Conservation (phyloP, 176 grass and related monocot species). For the Zizania latifolia region DNA sequence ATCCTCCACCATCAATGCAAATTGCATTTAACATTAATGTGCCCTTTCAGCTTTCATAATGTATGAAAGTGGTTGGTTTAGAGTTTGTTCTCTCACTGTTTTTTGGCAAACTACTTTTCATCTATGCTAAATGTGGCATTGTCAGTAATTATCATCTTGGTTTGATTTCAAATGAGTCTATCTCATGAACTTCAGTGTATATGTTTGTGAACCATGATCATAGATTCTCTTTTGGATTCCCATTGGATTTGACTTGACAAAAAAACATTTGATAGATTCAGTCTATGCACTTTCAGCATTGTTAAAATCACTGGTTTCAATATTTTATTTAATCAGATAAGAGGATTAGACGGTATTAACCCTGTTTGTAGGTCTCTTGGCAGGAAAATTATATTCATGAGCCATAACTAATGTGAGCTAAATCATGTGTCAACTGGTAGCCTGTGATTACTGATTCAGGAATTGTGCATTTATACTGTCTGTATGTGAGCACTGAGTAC, state of each 20-base stretch:
- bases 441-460: background rate
- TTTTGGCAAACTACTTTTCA: background rate
- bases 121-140: background rate
- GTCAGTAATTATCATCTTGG: background rate
- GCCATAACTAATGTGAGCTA: background rate
- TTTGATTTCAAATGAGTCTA: background rate
- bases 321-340: background rate
- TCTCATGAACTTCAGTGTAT: background rate
- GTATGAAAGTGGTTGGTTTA: background rate
- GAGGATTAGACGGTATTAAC: background rate
- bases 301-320: background rate
- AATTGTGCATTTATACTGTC: background rate
- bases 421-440: background rate
- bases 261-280: background rate
- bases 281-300: background rate
- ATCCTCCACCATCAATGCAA: background rate
- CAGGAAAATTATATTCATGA: background rate
- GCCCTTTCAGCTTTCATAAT: background rate
- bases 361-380: background rate
- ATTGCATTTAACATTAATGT: background rate
- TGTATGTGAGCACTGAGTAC: background rate
- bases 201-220: slow-evolving; percentile 2
- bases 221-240: background rate
- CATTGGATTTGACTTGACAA: background rate
- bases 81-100: background rate